Evolutionary conservation across 148 eudicot genomes (phyloP).

Genomic region (Vaccinium vitisidaea): DNA sequence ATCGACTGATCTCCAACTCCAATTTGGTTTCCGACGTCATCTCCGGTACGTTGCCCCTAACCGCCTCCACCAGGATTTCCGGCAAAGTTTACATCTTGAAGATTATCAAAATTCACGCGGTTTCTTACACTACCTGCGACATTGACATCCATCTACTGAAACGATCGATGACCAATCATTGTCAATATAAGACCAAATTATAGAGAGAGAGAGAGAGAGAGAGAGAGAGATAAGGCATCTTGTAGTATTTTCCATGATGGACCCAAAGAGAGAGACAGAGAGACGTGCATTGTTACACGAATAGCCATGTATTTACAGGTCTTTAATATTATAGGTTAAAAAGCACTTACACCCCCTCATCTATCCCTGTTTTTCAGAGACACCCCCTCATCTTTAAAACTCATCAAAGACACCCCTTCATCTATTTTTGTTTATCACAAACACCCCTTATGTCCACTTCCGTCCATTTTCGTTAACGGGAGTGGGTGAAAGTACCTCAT

Average conservation of each 20-base stretch:
- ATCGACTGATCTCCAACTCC: conserved; percentile 41
- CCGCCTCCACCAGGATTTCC: conserved; percentile 31
- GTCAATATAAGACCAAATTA: conserved; percentile 39
- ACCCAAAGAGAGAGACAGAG: not conserved
- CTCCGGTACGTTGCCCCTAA: conserved; percentile 35
- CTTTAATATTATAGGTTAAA: no score
- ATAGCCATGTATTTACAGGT: not conserved
- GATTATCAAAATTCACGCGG: conserved; percentile 33
- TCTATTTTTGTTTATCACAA: no score
- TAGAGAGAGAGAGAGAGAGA: conserved; percentile 7
- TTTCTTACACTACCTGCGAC: conserved; percentile 38
- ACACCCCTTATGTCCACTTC: no score
- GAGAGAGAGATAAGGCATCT: no score
- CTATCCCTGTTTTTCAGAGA: no score
- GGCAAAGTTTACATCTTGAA: conserved; percentile 40
- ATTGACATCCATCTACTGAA: conserved; percentile 24
- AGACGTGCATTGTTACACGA: not conserved
- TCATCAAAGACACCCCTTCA: no score
- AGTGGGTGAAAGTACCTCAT: no score
- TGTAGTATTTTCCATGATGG: no score
- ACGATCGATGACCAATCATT: conserved; percentile 26
- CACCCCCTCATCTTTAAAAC: no score
- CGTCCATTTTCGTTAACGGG: no score
- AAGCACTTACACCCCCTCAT: no score
- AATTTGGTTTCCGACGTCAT: conserved; percentile 25